Conservation (phyloP, 2,329 filamentous ascomycete species). For the Hypoxylon sp. region DNA sequence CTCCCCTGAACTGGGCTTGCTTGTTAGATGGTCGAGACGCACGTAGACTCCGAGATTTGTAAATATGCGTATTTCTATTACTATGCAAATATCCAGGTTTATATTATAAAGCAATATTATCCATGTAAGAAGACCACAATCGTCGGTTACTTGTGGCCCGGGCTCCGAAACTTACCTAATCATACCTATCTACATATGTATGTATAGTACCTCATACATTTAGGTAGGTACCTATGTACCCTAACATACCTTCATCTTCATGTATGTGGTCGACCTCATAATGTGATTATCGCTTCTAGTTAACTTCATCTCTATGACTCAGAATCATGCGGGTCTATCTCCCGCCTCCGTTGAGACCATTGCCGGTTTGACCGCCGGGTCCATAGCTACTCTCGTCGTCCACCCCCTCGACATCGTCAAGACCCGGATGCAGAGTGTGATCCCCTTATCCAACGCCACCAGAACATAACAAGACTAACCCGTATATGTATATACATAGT, state of each 20-base stretch:
- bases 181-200: too few relatives aligned
- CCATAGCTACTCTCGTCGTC: constrained; percentile 86
- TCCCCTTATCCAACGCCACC: constrained; percentile 37
- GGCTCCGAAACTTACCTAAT: neutral
- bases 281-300: constrained; percentile 26
- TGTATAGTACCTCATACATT: too few relatives aligned
- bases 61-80: constrained; percentile 16
- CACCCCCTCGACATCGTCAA: constrained; percentile 97
- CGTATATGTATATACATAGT: constrained; percentile 54
- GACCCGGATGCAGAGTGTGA: constrained; percentile 89
- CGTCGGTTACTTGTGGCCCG: constrained; percentile 30
- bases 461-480: constrained; percentile 17
- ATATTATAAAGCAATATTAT: constrained; percentile 15
- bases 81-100: constrained; percentile 7
- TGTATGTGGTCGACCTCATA: neutral
- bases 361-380: constrained; percentile 90
- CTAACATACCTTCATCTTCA: too few relatives aligned
- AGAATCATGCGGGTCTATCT: constrained; percentile 73
- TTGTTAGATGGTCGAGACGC: constrained; percentile 21
- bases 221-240: too few relatives aligned
- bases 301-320: constrained; percentile 61
- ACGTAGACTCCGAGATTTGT: constrained; percentile 24
- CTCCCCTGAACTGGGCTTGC: neutral
- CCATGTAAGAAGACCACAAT: constrained; percentile 16
- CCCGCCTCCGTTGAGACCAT: constrained; percentile 87